Conservation (phyloP, 495 filamentous ascomycete genomes). For the Friedmanniomyces endolithicus region DNA sequence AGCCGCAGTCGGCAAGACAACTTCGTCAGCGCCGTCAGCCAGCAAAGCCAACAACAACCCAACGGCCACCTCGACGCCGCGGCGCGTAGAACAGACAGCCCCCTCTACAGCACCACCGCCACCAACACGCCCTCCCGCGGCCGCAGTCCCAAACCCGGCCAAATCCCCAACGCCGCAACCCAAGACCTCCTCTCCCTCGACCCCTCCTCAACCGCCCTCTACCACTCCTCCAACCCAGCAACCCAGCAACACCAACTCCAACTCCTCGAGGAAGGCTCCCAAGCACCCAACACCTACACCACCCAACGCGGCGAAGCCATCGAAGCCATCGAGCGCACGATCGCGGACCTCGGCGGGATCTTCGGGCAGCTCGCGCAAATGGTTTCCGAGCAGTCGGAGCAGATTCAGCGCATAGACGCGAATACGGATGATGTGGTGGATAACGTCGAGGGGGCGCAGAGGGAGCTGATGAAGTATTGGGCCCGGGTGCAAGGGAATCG, state of each 20-base stretch:
- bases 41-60: constrained; percentile 48
- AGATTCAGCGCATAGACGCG: constrained; percentile 68
- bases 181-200: constrained; percentile 78
- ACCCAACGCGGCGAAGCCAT: constrained; percentile 90
- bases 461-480: constrained; percentile 96
- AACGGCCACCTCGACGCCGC: constrained; percentile 26
- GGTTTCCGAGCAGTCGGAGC: constrained; percentile 94
- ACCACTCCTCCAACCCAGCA: constrained; percentile 31
- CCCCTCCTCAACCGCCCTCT: constrained; percentile 38
- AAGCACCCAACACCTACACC: constrained; percentile 76
- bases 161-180: constrained; percentile 32
- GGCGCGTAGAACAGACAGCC: constrained; percentile 52
- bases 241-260: constrained; percentile 74
- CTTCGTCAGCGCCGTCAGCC: constrained; percentile 80
- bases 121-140: constrained; percentile 42
- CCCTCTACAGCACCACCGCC: constrained; percentile 52
- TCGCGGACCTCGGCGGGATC: constrained; percentile 84
- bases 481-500: constrained; percentile 80
- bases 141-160: constrained; percentile 47
- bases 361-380: constrained; percentile 95
- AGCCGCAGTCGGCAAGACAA: constrained; percentile 85
- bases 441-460: constrained; percentile 90
- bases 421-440: constrained; percentile 95
- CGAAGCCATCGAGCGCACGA: constrained; percentile 91
- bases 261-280: constrained; percentile 87